Percentiles rank a stretch among this genome's conserved stretches.
Evolutionary conservation across 2,329 filamentous ascomycete species (phyloP).

Genomic region (Clathrospora elynae): DNA sequence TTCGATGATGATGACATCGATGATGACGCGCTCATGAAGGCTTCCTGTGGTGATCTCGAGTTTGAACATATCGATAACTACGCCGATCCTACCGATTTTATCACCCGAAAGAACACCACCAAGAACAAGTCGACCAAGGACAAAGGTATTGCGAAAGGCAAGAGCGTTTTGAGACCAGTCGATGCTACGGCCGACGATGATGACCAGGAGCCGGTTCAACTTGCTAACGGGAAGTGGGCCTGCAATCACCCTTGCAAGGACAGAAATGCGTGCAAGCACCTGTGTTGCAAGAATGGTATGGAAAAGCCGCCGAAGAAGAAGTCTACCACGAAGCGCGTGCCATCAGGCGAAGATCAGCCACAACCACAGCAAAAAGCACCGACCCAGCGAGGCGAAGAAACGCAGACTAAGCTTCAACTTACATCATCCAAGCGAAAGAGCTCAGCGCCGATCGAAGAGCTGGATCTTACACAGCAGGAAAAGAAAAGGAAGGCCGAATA

Average conservation of each 20-base stretch:
- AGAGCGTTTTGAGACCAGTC: background rate
- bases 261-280: constrained; percentile 68
- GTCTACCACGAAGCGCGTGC: constrained; percentile 32
- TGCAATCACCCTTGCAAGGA: constrained; percentile 75
- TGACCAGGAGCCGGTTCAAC: constrained; percentile 53
- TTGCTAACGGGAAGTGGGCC: constrained; percentile 73
- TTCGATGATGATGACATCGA: constrained; percentile 60
- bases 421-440: constrained; percentile 33
- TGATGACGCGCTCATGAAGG: constrained; percentile 58
- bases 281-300: constrained; percentile 73
- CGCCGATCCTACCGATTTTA: constrained; percentile 32
- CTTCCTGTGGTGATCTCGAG: constrained; percentile 46
- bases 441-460: constrained; percentile 30
- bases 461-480: constrained; percentile 42
- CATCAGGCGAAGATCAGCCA: constrained; percentile 12
- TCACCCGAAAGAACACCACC: constrained; percentile 27
- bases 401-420: constrained; percentile 39
- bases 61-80: constrained; percentile 62
- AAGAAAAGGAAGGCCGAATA: constrained; percentile 34
- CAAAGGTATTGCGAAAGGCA: constrained; percentile 6
- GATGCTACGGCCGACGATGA: constrained; percentile 13
- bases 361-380: constrained; percentile 2
- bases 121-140: constrained; percentile 22
- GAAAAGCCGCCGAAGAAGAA: constrained; percentile 64
- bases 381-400: constrained; percentile 18